Conservation (phyloP, 1,139 yeast species). For the Nakaseomyces nivariensis region DNA sequence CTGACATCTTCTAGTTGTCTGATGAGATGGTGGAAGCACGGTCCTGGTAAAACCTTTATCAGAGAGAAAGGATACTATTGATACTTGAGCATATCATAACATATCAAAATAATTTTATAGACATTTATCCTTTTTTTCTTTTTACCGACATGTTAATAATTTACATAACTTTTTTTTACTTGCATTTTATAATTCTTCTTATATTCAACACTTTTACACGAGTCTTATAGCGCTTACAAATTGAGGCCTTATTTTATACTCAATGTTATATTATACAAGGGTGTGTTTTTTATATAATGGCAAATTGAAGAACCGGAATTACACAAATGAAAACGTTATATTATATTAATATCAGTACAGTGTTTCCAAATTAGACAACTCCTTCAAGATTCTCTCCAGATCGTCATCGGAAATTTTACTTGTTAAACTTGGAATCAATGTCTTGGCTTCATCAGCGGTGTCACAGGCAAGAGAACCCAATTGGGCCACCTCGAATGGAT, state of each 20-base stretch:
- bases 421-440: conserved; percentile 78
- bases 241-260: too few species aligned
- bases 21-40: conserved; percentile 74
- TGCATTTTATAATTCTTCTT: too few species aligned
- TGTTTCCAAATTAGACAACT: conserved; percentile 58
- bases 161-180: too few species aligned
- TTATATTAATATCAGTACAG: conserved; percentile 26
- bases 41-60: conserved; percentile 34
- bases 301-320: too few species aligned
- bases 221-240: too few species aligned
- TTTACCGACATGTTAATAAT: neutral
- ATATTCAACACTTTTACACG: too few species aligned
- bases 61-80: neutral
- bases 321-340: too few species aligned
- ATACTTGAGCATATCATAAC: neutral
- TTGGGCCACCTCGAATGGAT: conserved; percentile 95
- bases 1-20: conserved; percentile 56
- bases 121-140: neutral
- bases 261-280: too few species aligned
- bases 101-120: too few species aligned
- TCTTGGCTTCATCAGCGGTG: conserved; percentile 95
- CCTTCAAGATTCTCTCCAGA: conserved; percentile 76
- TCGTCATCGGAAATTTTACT: conserved; percentile 80
- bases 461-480: conserved; percentile 90
- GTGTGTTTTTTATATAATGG: too few species aligned